Base-by-base conservation (phyloP, 306 rosid genomes). In the Glycine tomentella region DNA sequence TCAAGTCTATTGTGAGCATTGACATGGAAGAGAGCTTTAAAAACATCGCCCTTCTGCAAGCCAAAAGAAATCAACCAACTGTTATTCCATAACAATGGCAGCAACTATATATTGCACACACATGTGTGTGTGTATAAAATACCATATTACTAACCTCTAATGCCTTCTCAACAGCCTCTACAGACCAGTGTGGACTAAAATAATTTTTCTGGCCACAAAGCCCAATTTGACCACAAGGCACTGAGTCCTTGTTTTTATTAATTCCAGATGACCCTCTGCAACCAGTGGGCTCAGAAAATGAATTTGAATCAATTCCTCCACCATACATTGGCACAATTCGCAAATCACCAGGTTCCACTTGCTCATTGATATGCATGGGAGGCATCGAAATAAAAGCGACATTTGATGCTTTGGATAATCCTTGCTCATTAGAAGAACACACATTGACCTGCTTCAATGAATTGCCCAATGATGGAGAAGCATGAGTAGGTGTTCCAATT, bases 1-100 rank as follows among this genome's bases (percentile, higher is more conserved):
- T 95, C 99, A 49, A 83, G 70, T 82, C 88, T 89, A 74, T 95
- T 91, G 89, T 90, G 92, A 16, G 93, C 96, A 84, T 95, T 95
- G 85, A 95, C 96, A 58, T 55, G 91, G 76, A 95, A 91, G 69
- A 84, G 77, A 83, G 97, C 93, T 88, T 83, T 95, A 56, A 89
- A 91, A 79, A 80, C 86, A 78, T 84, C 90, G 49, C 97, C 97
- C 75, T 78, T 90, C 99, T 95, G 97, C 89, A 80, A 86, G 59
- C 82, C 20, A 73, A 74, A 76, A 45, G 8, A 84, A 56, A 75
- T 14, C 3, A 84, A 65, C 50, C 80, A 66, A 80, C 6, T 10
- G 20, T 52, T 31, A 79, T 69, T 46, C 25, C 12, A 65, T n/a
- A 46, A 17, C 8, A 61, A 59, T 14, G 40, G 64, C 20, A 40